These are phyloP conservation scores for Fusarium tanahbumbuense DNA, from an alignment of 2,329 filamentous ascomycete genomes.

Conservation along the genomic window DNA sequence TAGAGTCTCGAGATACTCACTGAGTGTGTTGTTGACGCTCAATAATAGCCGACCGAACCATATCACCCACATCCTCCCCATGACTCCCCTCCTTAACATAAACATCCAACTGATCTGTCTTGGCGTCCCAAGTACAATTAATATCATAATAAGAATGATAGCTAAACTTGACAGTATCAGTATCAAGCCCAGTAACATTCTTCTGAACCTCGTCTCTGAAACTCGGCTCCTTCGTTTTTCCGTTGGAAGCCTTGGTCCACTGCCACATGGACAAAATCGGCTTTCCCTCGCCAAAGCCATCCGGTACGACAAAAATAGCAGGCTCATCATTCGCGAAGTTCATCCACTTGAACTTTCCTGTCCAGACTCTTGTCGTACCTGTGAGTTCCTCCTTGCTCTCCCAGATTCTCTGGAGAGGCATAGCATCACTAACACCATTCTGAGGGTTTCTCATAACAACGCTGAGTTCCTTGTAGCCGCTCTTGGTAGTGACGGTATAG, in stretches of 20 bases:
- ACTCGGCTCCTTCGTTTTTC: slow-evolving; percentile 7
- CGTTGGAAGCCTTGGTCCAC: slow-evolving; percentile 13
- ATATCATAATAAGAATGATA: slow-evolving; percentile 22
- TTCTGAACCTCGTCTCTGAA: slow-evolving; percentile 10
- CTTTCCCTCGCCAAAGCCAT: slow-evolving; percentile 36
- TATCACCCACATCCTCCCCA: neutral
- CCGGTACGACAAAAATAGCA: slow-evolving; percentile 37
- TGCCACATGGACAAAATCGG: slow-evolving; percentile 38
- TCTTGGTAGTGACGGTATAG: slow-evolving; percentile 23
- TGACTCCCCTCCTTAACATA: neutral
- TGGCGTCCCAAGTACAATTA: slow-evolving; percentile 13
- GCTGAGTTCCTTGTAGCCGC: slow-evolving; percentile 23
- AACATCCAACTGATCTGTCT: slow-evolving; percentile 15
- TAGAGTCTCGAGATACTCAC: neutral
- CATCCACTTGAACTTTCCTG: slow-evolving; percentile 37
- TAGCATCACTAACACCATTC: neutral
- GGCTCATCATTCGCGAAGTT: slow-evolving; percentile 21
- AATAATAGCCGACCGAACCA: slow-evolving; percentile 12
- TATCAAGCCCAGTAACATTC: neutral
- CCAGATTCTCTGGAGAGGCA: slow-evolving; percentile 21
- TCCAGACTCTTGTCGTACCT: slow-evolving; percentile 25
- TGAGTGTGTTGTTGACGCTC: slow-evolving; percentile 17
- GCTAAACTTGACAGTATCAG: slow-evolving; percentile 16
- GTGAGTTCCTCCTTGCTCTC: slow-evolving; percentile 20
- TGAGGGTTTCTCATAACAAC: slow-evolving; percentile 27